A percentile compares a stretch with the other conserved stretches of the same genome.
Evolutionary conservation across 73 alveolate genomes (phyloP).

Genomic region (Diophrys appendiculata): DNA sequence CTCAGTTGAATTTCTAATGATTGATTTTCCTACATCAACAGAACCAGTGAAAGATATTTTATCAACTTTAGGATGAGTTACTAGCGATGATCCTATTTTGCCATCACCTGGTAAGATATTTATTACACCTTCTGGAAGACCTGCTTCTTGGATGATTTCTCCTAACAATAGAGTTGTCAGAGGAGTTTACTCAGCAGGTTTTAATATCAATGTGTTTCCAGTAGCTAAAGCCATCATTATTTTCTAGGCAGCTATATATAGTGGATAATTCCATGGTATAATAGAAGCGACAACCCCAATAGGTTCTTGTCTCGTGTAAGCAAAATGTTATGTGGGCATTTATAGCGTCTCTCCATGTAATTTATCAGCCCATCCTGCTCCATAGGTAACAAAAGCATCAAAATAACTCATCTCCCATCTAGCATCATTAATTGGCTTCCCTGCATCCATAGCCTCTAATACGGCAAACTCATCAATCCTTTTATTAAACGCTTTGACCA

Average conservation of each 20-base stretch:
- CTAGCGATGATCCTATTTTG: slow-evolving; percentile 69
- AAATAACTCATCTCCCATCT: no score
- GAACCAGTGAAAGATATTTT: slow-evolving; percentile 91
- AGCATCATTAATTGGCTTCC: slow-evolving; percentile 35
- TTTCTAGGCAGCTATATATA: slow-evolving; percentile 83
- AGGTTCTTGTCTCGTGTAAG: slow-evolving; percentile 76
- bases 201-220: slow-evolving; percentile 83
- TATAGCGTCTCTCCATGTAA: slow-evolving; percentile 63
- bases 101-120: slow-evolving; percentile 89
- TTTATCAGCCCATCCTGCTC: slow-evolving; percentile 75
- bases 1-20: slow-evolving; percentile 67
- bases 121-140: slow-evolving; percentile 91
- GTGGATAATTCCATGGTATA: slow-evolving; percentile 94
- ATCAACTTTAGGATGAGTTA: slow-evolving; percentile 70
- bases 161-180: slow-evolving; percentile 79
- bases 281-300: slow-evolving; percentile 89
- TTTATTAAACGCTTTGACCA: slow-evolving; percentile 48
- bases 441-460: slow-evolving; percentile 44
- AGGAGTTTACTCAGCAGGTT: slow-evolving; percentile 95
- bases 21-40: slow-evolving; percentile 70
- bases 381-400: no score
- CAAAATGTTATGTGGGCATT: slow-evolving; percentile 29
- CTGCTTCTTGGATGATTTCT: slow-evolving; percentile 80
- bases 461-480: slow-evolving; percentile 32
- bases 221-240: slow-evolving; percentile 91